These are phyloP conservation scores for Sextonia rubra DNA, from an alignment of 164 flowering plant genomes.

Conservation along the genomic window DNA sequence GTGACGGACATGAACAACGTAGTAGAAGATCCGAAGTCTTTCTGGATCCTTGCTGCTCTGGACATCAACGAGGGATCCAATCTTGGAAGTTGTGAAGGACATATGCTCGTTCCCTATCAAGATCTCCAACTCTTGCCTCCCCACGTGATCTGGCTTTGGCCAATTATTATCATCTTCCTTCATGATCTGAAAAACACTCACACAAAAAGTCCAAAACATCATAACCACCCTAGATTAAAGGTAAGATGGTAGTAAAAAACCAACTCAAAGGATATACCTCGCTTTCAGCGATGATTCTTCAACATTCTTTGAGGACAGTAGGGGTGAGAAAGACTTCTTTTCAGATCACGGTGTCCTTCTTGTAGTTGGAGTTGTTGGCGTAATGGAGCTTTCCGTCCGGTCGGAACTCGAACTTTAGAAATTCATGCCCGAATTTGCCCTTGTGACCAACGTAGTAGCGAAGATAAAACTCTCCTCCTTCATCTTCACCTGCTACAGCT, in stretches of 20 bases:
- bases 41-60: conserved; percentile 95
- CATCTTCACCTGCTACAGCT: conserved; percentile 33
- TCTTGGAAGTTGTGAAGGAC: conserved; percentile 93
- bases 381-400: conserved; percentile 92
- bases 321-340: conserved; percentile 89
- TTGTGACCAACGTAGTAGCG: conserved; percentile 92
- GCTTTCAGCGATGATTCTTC: conserved; percentile 81
- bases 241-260: too few species aligned
- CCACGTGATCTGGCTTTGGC: conserved; percentile 95
- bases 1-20: conserved; percentile 77
- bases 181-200: conserved; percentile 90
- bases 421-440: conserved; percentile 93
- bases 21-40: conserved; percentile 93
- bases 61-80: conserved; percentile 97
- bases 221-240: too few species aligned
- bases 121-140: conserved; percentile 93
- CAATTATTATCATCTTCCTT: conserved; percentile 94
- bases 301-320: conserved; percentile 82
- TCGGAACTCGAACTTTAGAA: conserved; percentile 87
- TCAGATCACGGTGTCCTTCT: conserved; percentile 94
- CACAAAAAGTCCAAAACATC: too few species aligned
- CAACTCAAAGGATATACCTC: conserved; percentile 45
- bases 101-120: conserved; percentile 99
- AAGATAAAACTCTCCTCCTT: conserved; percentile 55
- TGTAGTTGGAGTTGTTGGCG: conserved; percentile 97